Evolutionary conservation across 2,329 filamentous ascomycete genomes (phyloP).

Genomic region (Eutypa lata): DNA sequence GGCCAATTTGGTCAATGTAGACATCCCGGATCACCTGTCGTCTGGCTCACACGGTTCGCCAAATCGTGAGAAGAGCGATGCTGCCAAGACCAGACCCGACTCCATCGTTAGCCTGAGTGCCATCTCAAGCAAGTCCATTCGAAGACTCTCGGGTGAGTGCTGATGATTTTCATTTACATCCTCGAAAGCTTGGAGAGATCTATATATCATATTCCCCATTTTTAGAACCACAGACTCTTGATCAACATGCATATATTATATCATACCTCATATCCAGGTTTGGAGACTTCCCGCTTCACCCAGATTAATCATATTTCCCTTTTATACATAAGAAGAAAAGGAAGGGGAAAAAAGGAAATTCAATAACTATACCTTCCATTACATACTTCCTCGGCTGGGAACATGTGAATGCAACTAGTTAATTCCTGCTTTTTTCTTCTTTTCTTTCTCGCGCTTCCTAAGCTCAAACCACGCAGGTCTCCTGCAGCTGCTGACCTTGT

Average conservation of each 20-base stretch:
- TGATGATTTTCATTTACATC: neutral
- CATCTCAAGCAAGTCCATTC: neutral
- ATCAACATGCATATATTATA: too few relatives aligned
- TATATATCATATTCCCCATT: too few relatives aligned
- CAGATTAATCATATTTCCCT: too few relatives aligned
- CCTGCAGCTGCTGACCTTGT: constrained; percentile 4
- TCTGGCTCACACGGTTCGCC: neutral
- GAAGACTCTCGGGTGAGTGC: neutral
- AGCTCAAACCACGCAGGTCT: constrained; percentile 1
- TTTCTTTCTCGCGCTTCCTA: neutral
- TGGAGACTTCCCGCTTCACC: neutral
- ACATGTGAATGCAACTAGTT: neutral
- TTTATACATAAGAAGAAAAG: too few relatives aligned
- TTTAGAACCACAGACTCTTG: too few relatives aligned
- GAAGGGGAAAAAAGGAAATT: too few relatives aligned
- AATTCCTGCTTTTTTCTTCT: neutral
- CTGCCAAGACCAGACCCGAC: neutral
- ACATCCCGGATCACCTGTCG: neutral
- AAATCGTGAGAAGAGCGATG: neutral
- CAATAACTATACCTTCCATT: too few relatives aligned
- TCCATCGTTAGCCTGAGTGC: neutral
- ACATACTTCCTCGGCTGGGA: neutral
- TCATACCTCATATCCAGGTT: too few relatives aligned
- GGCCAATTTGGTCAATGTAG: neutral
- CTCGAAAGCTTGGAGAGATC: too few relatives aligned